Evolutionary conservation across 352 stramenopile genomes (phyloP), one percentile per base, ranked within the genome.

Genomic region (Phytophthora crassamura): DNA sequence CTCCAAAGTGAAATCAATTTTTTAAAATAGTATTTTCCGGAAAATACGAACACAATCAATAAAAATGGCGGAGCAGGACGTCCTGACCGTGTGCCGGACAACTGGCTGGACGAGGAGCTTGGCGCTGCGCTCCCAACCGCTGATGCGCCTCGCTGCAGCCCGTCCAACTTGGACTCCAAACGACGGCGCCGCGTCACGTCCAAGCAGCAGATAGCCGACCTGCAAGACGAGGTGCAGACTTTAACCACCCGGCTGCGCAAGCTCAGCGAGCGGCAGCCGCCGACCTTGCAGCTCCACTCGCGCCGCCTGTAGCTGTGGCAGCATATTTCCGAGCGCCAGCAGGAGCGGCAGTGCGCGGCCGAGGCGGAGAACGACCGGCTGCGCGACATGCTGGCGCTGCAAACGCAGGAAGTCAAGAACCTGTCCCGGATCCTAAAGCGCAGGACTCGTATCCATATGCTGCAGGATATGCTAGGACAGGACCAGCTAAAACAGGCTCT

Each of bases 351-450:
- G 14, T 40, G 28, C 12, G 33, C 49, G 36, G 42, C 59, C 7
- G 49, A 67, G 49, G 38, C 14, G 2, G 46, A 58, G 14, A 67
- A 56, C 40, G 22, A 11, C 32, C 32, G 59, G 22, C 50, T 67
- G 7, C 22, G 49, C 7, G 59, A 59, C 15, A 67, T 67, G 59
- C 16, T 43, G 12, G 43, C 32, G 8, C 11, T 53, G 16, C 59
- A 67, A 28, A 20, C 49, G 4, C 38, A 59, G 12, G 49, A 60
- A 39, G 59, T 49, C 11, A 41, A 60, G 33, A 67, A 49, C 20
- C 12, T 67, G 38, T 9, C 4, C 1, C 35, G 48, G 11, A n/a
- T 53, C 28, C 43, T 67, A 10, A 40, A 55, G 34, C 59, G 48
- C 28, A 34, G 48, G 12, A 42, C 59, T n/a, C n/a, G n/a, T n/a